Percentiles rank a stretch among this genome's conserved stretches.
Evolutionary conservation across 371 early-diverging fungal species (phyloP).

Genomic region (Cokeromyces recurvatus): DNA sequence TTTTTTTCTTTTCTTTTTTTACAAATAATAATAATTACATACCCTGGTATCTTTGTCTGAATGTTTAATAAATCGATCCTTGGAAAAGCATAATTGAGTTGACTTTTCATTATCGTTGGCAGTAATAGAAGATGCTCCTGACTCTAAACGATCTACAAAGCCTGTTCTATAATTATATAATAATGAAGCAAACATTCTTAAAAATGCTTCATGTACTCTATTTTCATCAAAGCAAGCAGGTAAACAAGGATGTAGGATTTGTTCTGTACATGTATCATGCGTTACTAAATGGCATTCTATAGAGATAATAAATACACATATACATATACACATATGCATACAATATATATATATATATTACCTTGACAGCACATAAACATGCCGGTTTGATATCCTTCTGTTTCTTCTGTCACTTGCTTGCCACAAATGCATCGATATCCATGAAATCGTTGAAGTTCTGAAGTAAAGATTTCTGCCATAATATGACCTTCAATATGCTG

Average conservation of each 20-base stretch:
- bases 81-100: conserved; percentile 45
- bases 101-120: too few relatives aligned
- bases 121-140: too few relatives aligned
- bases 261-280: conserved; percentile 54
- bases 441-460: conserved; percentile 28
- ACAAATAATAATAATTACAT: conserved; percentile 19
- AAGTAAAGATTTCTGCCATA: conserved; percentile 35
- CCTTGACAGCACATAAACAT: too few relatives aligned
- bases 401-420: conserved; percentile 23
- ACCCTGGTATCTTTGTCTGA: conserved; percentile 69
- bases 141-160: conserved; percentile 34
- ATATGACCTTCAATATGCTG: conserved; percentile 44
- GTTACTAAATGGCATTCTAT: conserved; percentile 51
- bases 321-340: too few relatives aligned
- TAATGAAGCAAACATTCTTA: conserved; percentile 76
- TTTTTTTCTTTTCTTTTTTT: too few relatives aligned
- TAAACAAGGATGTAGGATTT: conserved; percentile 54
- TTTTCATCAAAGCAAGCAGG: conserved; percentile 67
- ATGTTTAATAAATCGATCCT: conserved; percentile 59
- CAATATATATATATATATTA: too few relatives aligned
- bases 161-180: conserved; percentile 68
- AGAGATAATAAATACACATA: conserved; percentile 8
- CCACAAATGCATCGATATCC: conserved; percentile 46
- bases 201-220: conserved; percentile 63
- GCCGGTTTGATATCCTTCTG: not conserved